These are phyloP conservation scores for Monosporascus sp. DNA, from an alignment of 2,329 filamentous ascomycete genomes.

Conservation along the genomic window DNA sequence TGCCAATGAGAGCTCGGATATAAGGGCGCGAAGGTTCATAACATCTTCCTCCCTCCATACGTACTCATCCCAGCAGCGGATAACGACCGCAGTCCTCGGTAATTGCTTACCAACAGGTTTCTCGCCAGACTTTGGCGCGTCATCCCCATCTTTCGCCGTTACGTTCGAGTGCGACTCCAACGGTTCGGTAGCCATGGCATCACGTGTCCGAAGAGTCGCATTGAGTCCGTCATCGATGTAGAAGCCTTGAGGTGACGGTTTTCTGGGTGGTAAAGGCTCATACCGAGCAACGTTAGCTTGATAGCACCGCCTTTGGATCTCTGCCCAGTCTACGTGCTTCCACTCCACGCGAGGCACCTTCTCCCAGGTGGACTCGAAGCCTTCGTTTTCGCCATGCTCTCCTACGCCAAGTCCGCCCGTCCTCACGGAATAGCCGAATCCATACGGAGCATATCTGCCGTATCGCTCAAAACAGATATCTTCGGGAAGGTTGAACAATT, in stretches of 20 bases:
- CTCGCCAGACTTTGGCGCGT: slow-evolving; percentile 9
- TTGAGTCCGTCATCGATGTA: slow-evolving; percentile 36
- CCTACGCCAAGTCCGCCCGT: slow-evolving; percentile 81
- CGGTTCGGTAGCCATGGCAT: slow-evolving; percentile 12
- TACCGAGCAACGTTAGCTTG: slow-evolving; percentile 67
- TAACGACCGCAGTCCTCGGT: slow-evolving; percentile 68
- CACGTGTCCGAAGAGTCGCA: slow-evolving; percentile 17
- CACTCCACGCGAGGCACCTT: slow-evolving; percentile 70
- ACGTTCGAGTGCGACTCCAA: slow-evolving; percentile 6
- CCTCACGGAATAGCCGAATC: slow-evolving; percentile 74
- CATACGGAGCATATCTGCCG: slow-evolving; percentile 83
- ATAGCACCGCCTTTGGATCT: slow-evolving; percentile 69
- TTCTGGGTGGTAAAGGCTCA: slow-evolving; percentile 37
- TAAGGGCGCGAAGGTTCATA: slow-evolving; percentile 75
- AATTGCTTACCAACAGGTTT: slow-evolving; percentile 21
- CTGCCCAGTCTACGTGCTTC: slow-evolving; percentile 70
- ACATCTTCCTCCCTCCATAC: slow-evolving; percentile 74
- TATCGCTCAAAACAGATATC: slow-evolving; percentile 92
- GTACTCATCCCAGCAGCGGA: slow-evolving; percentile 79
- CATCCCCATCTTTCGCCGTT: slow-evolving; percentile 13
- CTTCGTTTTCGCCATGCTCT: slow-evolving; percentile 76
- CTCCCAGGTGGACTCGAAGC: slow-evolving; percentile 73
- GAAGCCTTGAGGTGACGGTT: slow-evolving; percentile 42
- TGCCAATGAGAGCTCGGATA: slow-evolving; percentile 73
- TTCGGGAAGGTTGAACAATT: slow-evolving; percentile 69